phyloP scores from a whole-genome alignment of 1,284 basidiomycete species.

The Exsudoporus floridanus region DNA sequence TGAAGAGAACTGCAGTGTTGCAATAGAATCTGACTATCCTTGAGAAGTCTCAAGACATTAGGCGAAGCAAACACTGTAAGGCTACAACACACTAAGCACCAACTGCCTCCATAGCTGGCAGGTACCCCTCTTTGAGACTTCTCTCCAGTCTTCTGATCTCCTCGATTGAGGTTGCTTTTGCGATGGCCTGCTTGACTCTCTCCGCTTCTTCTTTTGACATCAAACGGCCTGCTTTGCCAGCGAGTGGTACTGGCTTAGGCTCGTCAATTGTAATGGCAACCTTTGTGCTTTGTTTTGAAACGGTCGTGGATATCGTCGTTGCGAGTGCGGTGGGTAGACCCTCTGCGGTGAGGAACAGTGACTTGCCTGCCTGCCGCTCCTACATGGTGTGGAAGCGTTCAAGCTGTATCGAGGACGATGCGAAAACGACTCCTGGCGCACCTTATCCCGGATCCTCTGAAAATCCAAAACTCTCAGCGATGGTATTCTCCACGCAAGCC shows the following conservation, averaged over 20 bases:
- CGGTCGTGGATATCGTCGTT: slow-evolving; percentile 70
- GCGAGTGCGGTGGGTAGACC: slow-evolving; percentile 80
- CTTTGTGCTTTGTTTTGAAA: slow-evolving; percentile 65
- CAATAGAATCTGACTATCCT: not conserved
- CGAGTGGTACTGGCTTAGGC: slow-evolving; percentile 59
- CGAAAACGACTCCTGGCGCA: slow-evolving; percentile 47
- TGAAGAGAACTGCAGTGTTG: not conserved
- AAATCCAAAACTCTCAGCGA: slow-evolving; percentile 94
- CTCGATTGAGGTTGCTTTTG: slow-evolving; percentile 86
- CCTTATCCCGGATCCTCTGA: slow-evolving; percentile 93
- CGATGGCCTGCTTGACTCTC: slow-evolving; percentile 87
- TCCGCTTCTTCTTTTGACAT: slow-evolving; percentile 94
- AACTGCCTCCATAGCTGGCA: slow-evolving; percentile 73
- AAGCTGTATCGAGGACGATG: slow-evolving; percentile 25
- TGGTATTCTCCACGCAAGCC: slow-evolving; percentile 83
- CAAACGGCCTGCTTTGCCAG: slow-evolving; percentile 73
- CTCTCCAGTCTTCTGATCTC: slow-evolving; percentile 87
- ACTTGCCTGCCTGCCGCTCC: slow-evolving; percentile 75
- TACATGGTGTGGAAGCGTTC: slow-evolving; percentile 38
- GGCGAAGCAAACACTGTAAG: slow-evolving; percentile 27
- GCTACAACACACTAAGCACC: slow-evolving; percentile 53
- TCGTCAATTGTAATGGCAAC: slow-evolving; percentile 63
- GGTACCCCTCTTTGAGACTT: slow-evolving; percentile 82
- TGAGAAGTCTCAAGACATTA: slow-evolving; percentile 16
- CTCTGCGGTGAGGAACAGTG: slow-evolving; percentile 76